Percentiles rank a stretch among this genome's conserved stretches.
phyloP scores from a whole-genome alignment of 768 basidiomycete genomes.

The Tricholoma sp. region DNA sequence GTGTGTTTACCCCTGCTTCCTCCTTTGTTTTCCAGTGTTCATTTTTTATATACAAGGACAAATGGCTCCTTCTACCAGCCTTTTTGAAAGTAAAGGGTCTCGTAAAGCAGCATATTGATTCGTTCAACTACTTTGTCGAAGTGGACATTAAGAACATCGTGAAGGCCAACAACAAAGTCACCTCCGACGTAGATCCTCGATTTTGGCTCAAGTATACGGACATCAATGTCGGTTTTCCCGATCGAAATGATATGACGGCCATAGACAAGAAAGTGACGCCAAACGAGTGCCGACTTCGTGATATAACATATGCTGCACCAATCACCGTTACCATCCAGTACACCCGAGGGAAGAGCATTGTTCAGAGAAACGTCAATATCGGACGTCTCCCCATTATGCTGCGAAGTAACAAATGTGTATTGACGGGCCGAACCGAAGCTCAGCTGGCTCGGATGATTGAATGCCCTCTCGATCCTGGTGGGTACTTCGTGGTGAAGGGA shows the following conservation, averaged over 20 bases:
- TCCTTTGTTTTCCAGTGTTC: constrained; percentile 1
- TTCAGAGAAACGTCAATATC: constrained; percentile 82
- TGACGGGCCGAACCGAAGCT: constrained; percentile 70
- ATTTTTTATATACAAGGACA: constrained; percentile 61
- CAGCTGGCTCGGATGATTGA: constrained; percentile 94
- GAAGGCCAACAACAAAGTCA: constrained; percentile 88
- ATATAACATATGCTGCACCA: constrained; percentile 90
- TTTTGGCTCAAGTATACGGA: constrained; percentile 97
- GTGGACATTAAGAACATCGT: constrained; percentile 97
- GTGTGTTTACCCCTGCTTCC: constrained; percentile 37
- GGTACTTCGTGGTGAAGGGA: constrained; percentile 98
- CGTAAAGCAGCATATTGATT: constrained; percentile 98
- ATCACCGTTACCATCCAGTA: constrained; percentile 95
- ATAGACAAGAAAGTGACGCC: constrained; percentile 85
- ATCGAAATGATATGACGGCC: constrained; percentile 77
- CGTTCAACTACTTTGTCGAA: constrained; percentile 98
- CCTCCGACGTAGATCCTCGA: constrained; percentile 93
- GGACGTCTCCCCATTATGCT: constrained; percentile 96
- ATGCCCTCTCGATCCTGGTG: constrained; percentile 98
- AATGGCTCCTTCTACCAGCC: constrained; percentile 96
- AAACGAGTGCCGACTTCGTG: constrained; percentile 94
- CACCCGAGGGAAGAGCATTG: constrained; percentile 85
- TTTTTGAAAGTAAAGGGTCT: constrained; percentile 97
- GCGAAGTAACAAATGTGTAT: constrained; percentile 88
- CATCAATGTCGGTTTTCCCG: constrained; percentile 89